Evolutionary conservation across 2,329 filamentous ascomycete genomes (phyloP).

Genomic region (Aspergillus costaricaensis): DNA sequence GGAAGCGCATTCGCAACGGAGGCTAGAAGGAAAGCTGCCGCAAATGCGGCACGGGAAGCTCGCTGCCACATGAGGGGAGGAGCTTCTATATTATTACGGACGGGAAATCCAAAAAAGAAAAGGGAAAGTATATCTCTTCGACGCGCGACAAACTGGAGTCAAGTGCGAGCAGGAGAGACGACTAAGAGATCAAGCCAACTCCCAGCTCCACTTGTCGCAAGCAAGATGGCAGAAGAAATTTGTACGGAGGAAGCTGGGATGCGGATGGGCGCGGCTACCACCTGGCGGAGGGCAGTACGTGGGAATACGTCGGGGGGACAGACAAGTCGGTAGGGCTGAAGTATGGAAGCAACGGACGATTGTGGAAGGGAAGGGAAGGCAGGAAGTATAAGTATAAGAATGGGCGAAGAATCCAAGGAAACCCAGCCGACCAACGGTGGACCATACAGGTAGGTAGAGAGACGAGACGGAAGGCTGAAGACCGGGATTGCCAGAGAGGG

Average conservation of each 20-base stretch:
- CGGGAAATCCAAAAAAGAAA: neutral
- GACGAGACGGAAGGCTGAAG: constrained; percentile 5
- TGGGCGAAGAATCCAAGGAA: neutral
- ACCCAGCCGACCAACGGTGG: constrained; percentile 7
- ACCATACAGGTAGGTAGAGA: neutral
- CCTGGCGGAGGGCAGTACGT: neutral
- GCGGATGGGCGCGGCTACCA: constrained; percentile 1
- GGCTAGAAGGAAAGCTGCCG: constrained; percentile 32
- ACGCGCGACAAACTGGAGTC: neutral
- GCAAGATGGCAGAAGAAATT: neutral
- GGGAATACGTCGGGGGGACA: neutral
- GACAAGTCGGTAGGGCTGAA: constrained; percentile 19
- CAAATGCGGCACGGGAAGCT: constrained; percentile 30
- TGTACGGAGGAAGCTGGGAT: neutral
- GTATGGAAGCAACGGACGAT: constrained; percentile 11
- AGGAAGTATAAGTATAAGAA: constrained; percentile 7
- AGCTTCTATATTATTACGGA: neutral
- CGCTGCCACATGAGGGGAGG: constrained; percentile 27
- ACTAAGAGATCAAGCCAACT: neutral
- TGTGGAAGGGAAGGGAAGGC: neutral
- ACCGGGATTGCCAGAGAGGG: constrained; percentile 9
- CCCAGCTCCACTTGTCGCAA: neutral
- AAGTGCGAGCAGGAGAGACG: neutral
- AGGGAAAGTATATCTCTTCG: constrained; percentile 2
- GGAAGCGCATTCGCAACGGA: constrained; percentile 35